Evolutionary conservation across 768 basidiomycete genomes (phyloP), one percentile per base, ranked within the genome.

Genomic region (Pulveroboletus frians): DNA sequence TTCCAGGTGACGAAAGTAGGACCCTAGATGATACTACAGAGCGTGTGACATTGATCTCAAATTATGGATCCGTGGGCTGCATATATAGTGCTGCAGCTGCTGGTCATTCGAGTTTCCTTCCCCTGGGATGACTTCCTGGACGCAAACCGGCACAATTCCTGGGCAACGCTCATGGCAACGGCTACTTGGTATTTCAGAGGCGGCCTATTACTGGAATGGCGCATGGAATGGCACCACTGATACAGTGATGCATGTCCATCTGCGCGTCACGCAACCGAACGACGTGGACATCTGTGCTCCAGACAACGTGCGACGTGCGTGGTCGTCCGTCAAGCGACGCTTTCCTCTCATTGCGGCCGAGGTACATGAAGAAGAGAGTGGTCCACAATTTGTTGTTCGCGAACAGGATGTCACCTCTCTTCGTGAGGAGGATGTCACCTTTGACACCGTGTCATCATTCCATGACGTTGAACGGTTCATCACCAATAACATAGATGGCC

Each of bases 271-370:
- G 29, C 41, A 18, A 20, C 29, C 41, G 13, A 17, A 18, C 5
- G 56, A 47, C 52, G 38, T 48, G 55, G 35, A 40, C 69, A 45
- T 56, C 43, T 54, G 59, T 46, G 43, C 57, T 23, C 44, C 54
- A 2, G 53, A 57, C 9, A 76, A 73, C 49, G 56, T 80, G 29
- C 43, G 40, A 6, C 61, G 66, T 23, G 67, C 74, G 7, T 82
- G 79, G 78, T 47, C 59, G n/a, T 56, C 67, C 27, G 57, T 79
- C 32, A 81, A 82, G 58, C 66, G 58, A 23, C 70, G 65, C 29
- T 79, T 72, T 52, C 80, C 80, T 3, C 64, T 81, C 5, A 72
- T 81, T 26, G 77, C 70, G 18, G 41, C 41, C 29, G 41, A 43
- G 18, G 18, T 30, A 30, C 41, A 30, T 11, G 29, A 42, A 30